Evolutionary conservation across 176 grass and related monocot species (phyloP).

Genomic region (Echinochloa phyllopogon): DNA sequence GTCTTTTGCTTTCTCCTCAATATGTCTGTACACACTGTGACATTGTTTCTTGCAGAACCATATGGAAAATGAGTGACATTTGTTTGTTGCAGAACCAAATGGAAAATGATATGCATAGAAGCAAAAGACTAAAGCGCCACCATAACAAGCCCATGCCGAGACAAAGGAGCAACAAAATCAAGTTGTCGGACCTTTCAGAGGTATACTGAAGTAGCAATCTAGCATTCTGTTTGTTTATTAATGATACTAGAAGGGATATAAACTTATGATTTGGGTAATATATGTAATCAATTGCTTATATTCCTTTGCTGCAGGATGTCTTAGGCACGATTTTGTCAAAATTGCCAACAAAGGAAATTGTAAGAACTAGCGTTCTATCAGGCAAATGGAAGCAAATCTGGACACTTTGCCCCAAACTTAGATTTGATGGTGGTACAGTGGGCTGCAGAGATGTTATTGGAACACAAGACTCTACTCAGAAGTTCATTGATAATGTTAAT

Average conservation of each 20-base stretch:
- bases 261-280: neutral
- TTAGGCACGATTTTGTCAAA: neutral
- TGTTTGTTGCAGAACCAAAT: too few species aligned
- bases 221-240: neutral
- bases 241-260: neutral
- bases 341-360: constrained; percentile 1
- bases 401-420: constrained; percentile 11
- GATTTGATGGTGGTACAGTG: constrained; percentile 2
- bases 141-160: neutral
- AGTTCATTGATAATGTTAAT: constrained; percentile 25
- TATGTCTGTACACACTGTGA: too few species aligned
- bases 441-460: neutral
- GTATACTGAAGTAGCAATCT: neutral
- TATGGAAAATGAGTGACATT: too few species aligned
- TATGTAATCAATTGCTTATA: neutral
- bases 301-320: neutral
- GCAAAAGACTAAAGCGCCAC: neutral
- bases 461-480: neutral
- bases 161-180: neutral
- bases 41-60: too few species aligned
- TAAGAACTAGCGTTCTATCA: constrained; percentile 11
- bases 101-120: too few species aligned
- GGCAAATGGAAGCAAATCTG: constrained; percentile 4
- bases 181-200: neutral
- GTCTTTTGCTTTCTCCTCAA: too few species aligned